Evolutionary conservation across 2,329 filamentous ascomycete genomes (phyloP), one percentile per base, ranked within the genome.

Genomic region (Grosmannia huntii): DNA sequence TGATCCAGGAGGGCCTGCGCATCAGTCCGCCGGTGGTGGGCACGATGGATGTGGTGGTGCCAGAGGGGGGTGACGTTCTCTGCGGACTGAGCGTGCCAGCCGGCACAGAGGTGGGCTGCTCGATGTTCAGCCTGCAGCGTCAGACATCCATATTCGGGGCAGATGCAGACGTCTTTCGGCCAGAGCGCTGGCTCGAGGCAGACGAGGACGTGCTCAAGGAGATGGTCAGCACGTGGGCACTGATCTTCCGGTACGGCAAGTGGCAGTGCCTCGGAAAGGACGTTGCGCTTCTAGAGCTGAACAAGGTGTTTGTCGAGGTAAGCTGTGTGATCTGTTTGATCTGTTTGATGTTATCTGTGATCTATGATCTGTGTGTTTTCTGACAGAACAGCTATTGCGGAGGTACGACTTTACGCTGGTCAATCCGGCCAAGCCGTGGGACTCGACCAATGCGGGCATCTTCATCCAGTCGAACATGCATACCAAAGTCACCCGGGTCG

Each of bases 1-100:
- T 75, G 5, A 72, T 81, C 48, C 73, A 73, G 56, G 78, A 81
- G 62, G 73, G 72, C 0, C 66, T 80, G n/a, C 70, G 78, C 0
- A 69, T 79, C 27, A 73, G 71, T 60, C 74, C 76, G 2, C 75
- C 76, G 0, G 69, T 75, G 1, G 69, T 69, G 2, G 71, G 71
- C 0, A 53, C 63, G 11, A 60, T 62, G 21, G 46, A 49, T 31
- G 61, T 59, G 58, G 65, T 64, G 53, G 69, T 68, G 2, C 69
- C 73, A 16, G 72, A 73, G 6, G 64, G 67, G 3, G 69, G 70
- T 14, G 73, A 72, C 55, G 70, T 72, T 53, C 65, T 68, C 10
- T 67, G 69, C 52, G 71, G 71, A 21, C 65, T 71, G 49, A 72
- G 67, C 62, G 70, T 79, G 25, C 76, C 78, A 0, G 71, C 67